phyloP scores from a whole-genome alignment of 441 rosid genomes.

The Geranium incanum region DNA sequence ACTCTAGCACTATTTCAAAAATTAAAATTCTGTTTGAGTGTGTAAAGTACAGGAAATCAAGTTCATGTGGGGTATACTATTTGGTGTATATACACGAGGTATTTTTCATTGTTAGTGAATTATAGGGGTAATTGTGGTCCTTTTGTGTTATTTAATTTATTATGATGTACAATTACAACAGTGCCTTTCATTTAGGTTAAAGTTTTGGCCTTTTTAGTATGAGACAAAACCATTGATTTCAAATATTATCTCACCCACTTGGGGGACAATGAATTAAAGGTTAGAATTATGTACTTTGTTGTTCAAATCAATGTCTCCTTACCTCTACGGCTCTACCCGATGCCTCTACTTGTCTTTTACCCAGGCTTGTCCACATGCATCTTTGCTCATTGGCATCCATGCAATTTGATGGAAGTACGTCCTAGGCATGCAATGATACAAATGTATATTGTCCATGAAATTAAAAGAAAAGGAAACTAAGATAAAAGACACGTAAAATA shows the following conservation, averaged over 20 bases:
- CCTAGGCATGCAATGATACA: background rate
- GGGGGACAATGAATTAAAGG: background rate
- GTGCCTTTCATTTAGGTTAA: background rate
- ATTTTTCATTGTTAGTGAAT: background rate
- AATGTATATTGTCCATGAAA: background rate
- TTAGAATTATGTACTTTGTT: background rate
- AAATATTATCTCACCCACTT: background rate
- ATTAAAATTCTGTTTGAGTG: no score
- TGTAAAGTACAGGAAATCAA: background rate
- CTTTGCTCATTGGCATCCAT: background rate
- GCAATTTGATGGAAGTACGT: background rate
- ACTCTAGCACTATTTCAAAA: no score
- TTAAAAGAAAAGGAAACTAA: no score
- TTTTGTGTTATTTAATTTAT: no score
- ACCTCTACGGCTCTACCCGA: background rate
- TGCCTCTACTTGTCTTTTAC: background rate
- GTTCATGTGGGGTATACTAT: background rate
- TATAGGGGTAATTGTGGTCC: background rate
- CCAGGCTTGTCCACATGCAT: background rate
- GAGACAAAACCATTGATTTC: background rate
- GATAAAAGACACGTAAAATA: no score
- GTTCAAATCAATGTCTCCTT: background rate
- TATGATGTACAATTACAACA: background rate
- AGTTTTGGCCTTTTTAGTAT: background rate
- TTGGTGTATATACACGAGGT: background rate